Conservation (phyloP, 192 early-diverging fungal species). For the Podila clonocystis region DNA sequence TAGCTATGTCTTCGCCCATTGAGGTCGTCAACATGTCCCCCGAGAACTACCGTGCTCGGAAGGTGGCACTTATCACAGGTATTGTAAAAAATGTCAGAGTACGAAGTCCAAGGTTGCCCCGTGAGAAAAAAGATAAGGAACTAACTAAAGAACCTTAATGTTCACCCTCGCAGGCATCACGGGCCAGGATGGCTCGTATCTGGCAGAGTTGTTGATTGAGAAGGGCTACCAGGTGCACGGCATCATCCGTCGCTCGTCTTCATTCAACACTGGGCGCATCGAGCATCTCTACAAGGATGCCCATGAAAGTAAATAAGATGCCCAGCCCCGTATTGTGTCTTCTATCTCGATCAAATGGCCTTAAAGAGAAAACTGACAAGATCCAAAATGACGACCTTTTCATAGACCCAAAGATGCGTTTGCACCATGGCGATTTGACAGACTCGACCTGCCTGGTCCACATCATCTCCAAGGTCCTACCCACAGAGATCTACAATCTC, state of each 20-base stretch:
- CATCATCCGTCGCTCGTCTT: conserved; percentile 83
- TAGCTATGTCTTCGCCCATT: conserved; percentile 36
- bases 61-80: conserved; percentile 72
- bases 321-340: no score
- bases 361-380: neutral
- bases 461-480: conserved; percentile 77
- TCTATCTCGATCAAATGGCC: neutral
- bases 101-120: neutral
- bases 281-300: conserved; percentile 81
- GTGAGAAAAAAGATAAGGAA: no score
- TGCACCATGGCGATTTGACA: conserved; percentile 84
- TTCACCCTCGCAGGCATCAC: conserved; percentile 69
- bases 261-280: conserved; percentile 87
- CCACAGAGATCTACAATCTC: conserved; percentile 82
- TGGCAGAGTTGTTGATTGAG: conserved; percentile 74
- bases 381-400: neutral
- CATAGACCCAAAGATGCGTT: conserved; percentile 71
- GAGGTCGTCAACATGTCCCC: conserved; percentile 56
- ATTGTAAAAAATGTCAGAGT: conserved; percentile 3
- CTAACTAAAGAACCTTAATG: neutral
- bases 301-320: conserved; percentile 67
- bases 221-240: conserved; percentile 86
- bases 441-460: conserved; percentile 81
- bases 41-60: conserved; percentile 66
- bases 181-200: conserved; percentile 84